Evolutionary conservation across 1,139 yeast species (phyloP), one percentile per base, ranked within the genome.

Genomic region (Suhomyces atakaporum): DNA sequence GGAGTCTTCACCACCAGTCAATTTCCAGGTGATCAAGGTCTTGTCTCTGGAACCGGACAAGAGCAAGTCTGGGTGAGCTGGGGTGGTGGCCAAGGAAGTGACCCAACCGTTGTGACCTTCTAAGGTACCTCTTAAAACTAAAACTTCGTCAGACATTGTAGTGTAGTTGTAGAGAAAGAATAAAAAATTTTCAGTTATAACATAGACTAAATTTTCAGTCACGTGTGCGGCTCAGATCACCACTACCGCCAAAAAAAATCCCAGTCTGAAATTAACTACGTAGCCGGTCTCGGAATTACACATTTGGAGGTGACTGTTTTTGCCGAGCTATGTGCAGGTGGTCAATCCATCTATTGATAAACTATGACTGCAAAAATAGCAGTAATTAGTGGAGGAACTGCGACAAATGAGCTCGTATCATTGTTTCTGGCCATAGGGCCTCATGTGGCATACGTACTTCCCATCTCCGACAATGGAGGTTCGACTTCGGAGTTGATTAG

Each of bases 41-140:
- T 92, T 90, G 77, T 92, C 99, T 80, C 99, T 87, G 68, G 98
- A 92, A 71, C 94, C 96, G 65, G 98, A 94, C 73, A 92, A 81
- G 66, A 92, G 84, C 68, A 92, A 79, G 75, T 94, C 97, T 76
- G 98, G 98, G 83, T 89, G 89, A 70, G 92, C 92, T 65, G 92
- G 87, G 69, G 96, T 84, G 77, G 97, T 92, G 75, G 97, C 96
- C 65, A 92, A 81, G 73, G 97, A 83, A 57, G 99, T 92, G 68
- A 92, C 98, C 97, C 97, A 92, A 65, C 77, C 77, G 55, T 71
- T 71, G 75, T 69, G 76, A 50, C 87, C 96, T 79, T 90, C 96
- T 72, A 92, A 86, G 82, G 97, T 87, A 73, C 97, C 97, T 84
- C 97, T 90, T 74, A 92, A 87, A 73, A 90, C 96, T 79, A 92